A percentile compares a stretch with the other conserved stretches of the same genome.
These are phyloP conservation scores for Saccharomyces uvarum DNA, from an alignment of 1,139 yeast genomes.

Conservation along the genomic window DNA sequence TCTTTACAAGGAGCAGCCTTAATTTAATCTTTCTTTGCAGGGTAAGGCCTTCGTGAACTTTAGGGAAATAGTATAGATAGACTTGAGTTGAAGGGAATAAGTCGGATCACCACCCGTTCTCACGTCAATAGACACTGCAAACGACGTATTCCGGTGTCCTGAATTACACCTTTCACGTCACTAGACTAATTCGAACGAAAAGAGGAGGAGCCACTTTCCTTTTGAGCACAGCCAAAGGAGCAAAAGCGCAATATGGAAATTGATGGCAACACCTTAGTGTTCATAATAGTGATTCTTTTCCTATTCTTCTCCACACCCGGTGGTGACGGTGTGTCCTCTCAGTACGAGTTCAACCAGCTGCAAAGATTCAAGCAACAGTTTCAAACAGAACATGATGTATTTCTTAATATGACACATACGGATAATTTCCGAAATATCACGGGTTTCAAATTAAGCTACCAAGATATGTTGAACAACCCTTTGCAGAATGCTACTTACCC, in stretches of 20 bases:
- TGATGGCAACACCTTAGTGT: slow-evolving; percentile 28
- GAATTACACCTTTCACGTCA: not conserved
- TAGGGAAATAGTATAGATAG: not conserved
- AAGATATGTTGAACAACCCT: slow-evolving; percentile 43
- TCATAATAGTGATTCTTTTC: slow-evolving; percentile 25
- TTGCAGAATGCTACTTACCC: slow-evolving; percentile 50
- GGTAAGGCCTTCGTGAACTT: not conserved
- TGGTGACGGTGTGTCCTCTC: slow-evolving; percentile 44
- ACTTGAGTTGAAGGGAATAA: not conserved
- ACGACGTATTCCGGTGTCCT: not conserved
- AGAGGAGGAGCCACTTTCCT: not conserved
- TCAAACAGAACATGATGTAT: slow-evolving; percentile 26
- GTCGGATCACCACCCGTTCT: not conserved
- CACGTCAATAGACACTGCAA: not conserved
- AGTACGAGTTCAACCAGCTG: slow-evolving; percentile 29
- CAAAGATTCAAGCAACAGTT: slow-evolving; percentile 21
- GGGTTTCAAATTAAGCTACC: slow-evolving; percentile 58
- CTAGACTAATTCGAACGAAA: not conserved
- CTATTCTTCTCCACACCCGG: slow-evolving; percentile 51
- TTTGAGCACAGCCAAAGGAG: not conserved
- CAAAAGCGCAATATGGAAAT: slow-evolving; percentile 21
- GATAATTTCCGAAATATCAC: slow-evolving; percentile 66
- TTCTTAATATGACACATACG: slow-evolving; percentile 39
- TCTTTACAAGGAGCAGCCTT: not conserved
- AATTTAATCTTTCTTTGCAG: not conserved